Base-by-base conservation (phyloP, 371 early-diverging fungal genomes). In the Paraphysoderma sedebokerense region DNA sequence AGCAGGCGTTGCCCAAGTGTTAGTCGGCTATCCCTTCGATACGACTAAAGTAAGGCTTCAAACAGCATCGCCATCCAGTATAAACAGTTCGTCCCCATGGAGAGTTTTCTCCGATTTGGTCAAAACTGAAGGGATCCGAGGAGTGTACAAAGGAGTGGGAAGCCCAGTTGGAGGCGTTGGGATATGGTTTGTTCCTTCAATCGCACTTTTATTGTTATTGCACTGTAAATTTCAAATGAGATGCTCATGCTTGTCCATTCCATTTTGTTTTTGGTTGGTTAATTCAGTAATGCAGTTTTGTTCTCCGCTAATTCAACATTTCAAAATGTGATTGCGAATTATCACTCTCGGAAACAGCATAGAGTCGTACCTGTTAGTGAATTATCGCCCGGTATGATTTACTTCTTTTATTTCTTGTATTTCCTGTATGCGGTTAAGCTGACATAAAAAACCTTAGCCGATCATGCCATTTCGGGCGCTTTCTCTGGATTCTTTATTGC, bases 111-210 rank as follows among this genome's bases (percentile, higher is more conserved):
- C 63, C 32, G 50, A 62, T 26, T 75, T 82, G 5, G 48, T 86
- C n/a, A 66, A 66, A 51, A 66, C 72, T 42, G 87, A 88, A 64
- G 86, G 86, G 15, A 77, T 79, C n/a, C 32, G 7, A 31, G 89
- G 81, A 36, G 59, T 89, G 8, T 88, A 86, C 63, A 78, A 79
- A 59, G 90, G 90, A 47, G 81, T 82, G 11, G 68, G 74, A 9
- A 82, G 85, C 5, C 89, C 90, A 3, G 56, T 89, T 53, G 69
- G 77, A 46, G 90, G 88, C n/a, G 81, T 85, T 49, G 89, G 87
- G 38, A 71, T 87, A 32, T 85, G 85, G 80, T 78, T 62, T 38
- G 57, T 22, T 55, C 17, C 7, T 11, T n/a, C 20, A 36, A 46
- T 5, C 45, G 49, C 36, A 23, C 27, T 2, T 3, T 29, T 17